Evolutionary conservation across 179 eudicot species (phyloP), one percentile per base, ranked within the genome.

Genomic region (Heliamphora pulchella): DNA sequence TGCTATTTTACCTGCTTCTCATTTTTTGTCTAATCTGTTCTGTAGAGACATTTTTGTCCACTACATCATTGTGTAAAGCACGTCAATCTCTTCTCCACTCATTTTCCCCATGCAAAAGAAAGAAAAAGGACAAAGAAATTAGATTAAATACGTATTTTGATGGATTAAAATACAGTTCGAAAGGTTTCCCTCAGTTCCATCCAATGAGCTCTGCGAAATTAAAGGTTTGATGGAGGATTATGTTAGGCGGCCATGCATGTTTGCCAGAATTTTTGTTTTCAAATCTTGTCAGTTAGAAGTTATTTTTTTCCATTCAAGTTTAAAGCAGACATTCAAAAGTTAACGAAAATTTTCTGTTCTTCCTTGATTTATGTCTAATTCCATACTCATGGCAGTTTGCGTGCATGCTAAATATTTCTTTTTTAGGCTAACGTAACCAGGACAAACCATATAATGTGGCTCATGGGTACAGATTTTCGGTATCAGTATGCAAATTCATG

Each of bases 361-460:
- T 8, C 47, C 77, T 66, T 17, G 14, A 41, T 39, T 77, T 68
- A 41, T 43, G 39, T 54, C 8, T 75, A 17, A 75, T 78, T 78
- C 44, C 17, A 8, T 79, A 46, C 58, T 73, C 57, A 41, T 13
- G 62, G 43, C 66, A 50, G 0, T 77, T 75, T 20, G 62, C 74
- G 31, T 44, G 0, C 66, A 0, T 48, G 10, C 66, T 47, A 2
- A 18, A 55, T 17, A 1, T 63, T 71, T 20, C 20, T 31, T 67
- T 46, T 77, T 66, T 76, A 96, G 99, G 98, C 98, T 71, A 96
- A 91, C 81, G 86, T 94, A 39, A 96, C 98, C 76, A 86, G 98
- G 89, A 91, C 99, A 86, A 87, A 94, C 77, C 97, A 96, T 85
- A 84, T 96, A 82, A 96, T 96, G 98, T 96, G 97, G 96, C 81